A percentile compares a stretch with the other conserved stretches of the same genome.
Conservation (phyloP, 441 rosid species). For the Isatis lusitanica region DNA sequence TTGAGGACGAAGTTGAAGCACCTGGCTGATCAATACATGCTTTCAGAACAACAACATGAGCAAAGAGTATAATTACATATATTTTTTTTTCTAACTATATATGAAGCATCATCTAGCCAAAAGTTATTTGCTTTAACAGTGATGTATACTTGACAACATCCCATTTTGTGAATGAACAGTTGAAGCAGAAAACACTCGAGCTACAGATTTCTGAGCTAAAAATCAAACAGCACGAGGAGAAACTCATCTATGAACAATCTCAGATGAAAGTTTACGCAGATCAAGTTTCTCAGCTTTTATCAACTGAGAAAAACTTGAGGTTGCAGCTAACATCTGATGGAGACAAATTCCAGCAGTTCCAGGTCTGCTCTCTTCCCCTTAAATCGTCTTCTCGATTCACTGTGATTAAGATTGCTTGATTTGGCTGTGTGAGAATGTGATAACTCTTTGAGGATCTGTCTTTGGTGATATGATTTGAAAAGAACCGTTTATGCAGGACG, state of each 20-base stretch:
- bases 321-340: constrained; percentile 84
- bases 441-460: background rate
- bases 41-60: constrained; percentile 76
- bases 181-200: constrained; percentile 84
- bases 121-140: background rate
- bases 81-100: constrained; percentile 4
- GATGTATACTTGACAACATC: constrained; percentile 11
- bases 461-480: background rate
- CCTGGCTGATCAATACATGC: constrained; percentile 78
- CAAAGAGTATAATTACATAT: constrained; percentile 53
- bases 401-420: background rate
- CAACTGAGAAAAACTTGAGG: constrained; percentile 83
- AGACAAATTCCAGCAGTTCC: constrained; percentile 91
- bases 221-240: constrained; percentile 87
- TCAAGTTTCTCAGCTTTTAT: constrained; percentile 77
- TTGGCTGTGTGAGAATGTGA: background rate
- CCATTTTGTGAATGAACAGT: constrained; percentile 47
- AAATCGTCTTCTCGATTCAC: background rate
- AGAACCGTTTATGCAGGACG: constrained; percentile 56
- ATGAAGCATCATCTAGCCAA: constrained; percentile 11
- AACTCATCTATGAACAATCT: constrained; percentile 69
- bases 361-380: constrained; percentile 48
- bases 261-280: constrained; percentile 91
- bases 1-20: constrained; percentile 80
- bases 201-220: constrained; percentile 76